Base-by-base conservation (phyloP, 2,329 filamentous ascomycete genomes). In the Myriosclerotinia scirpicola region DNA sequence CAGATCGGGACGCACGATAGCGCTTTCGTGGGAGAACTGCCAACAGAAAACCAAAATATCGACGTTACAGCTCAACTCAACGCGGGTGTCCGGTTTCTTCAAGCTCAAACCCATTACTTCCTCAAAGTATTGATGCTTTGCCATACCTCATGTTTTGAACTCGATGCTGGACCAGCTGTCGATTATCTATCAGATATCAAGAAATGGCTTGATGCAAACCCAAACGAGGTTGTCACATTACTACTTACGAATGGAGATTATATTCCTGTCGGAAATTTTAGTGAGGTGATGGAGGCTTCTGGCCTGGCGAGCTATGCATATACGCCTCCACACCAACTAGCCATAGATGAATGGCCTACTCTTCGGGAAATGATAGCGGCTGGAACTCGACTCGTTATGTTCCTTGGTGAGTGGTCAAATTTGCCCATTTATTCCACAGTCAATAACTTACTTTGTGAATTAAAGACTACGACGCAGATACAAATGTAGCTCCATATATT, bases 1-100 rank as follows among this genome's bases (percentile, higher is more conserved):
- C 84, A 92, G 76, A 85, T 95, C 72, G 89, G 87, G 34, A 81
- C 88, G 4, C 89, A 91, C 77, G 84, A 91, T 78, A 85, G 84
- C 2, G 72, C 75, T 1, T 77, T 77, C 36, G 75, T 76, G 9
- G 75, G 75, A 5, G 42, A 67, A 12, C 60, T 75, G 14, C 71
- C 70, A 5, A 74, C 72, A 14, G 68, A 76, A 20, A 89, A 89
- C 75, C 88, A 91, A 73, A 81, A 84, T 66, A 78, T 85, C 40
- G 80, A 82, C 3, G 82, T 88, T n/a, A 81, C 81, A 22, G 78
- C 78, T 7, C 88, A 90, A 76, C 81, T 91, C 17, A 76, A 85
- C 67, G 77, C 84, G 42, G 88, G 88, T 15, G 83, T 90, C 54
- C 83, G 89, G n/a, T 89, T 87, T 71, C 79, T 91, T 20, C 85